phyloP scores from a whole-genome alignment of 1,139 yeast genomes.

The Yamadazyma conglobata region DNA sequence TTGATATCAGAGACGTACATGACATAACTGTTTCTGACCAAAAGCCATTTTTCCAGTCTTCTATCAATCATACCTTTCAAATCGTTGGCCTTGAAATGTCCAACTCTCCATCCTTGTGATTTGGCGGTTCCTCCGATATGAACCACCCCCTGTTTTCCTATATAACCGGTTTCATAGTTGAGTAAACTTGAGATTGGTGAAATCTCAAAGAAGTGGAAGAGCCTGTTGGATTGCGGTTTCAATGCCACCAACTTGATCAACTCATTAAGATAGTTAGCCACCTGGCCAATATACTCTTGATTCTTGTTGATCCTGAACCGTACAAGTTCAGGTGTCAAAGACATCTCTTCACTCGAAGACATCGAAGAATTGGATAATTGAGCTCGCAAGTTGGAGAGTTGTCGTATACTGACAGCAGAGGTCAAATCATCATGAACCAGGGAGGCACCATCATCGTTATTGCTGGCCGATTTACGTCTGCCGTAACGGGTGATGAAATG shows the following conservation, averaged over 20 bases:
- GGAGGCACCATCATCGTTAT: neutral
- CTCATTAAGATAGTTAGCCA: conserved; percentile 63
- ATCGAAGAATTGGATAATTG: conserved; percentile 29
- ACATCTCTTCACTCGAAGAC: conserved; percentile 19
- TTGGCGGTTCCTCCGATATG: conserved; percentile 79
- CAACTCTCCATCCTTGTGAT: conserved; percentile 94
- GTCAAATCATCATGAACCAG: conserved; percentile 6
- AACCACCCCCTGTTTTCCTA: conserved; percentile 87
- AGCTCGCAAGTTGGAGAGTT: conserved; percentile 28
- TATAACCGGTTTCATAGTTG: conserved; percentile 76
- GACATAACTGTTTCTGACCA: conserved; percentile 79
- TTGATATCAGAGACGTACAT: conserved; percentile 82
- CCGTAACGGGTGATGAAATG: conserved; percentile 5
- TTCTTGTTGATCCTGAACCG: conserved; percentile 25
- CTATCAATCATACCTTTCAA: conserved; percentile 82
- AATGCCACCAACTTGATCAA: conserved; percentile 59
- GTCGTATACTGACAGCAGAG: conserved; percentile 9
- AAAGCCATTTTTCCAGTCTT: conserved; percentile 89
- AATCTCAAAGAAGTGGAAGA: conserved; percentile 83
- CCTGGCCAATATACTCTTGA: conserved; percentile 36
- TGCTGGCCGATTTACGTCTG: neutral
- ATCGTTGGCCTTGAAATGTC: conserved; percentile 79
- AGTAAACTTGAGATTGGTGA: conserved; percentile 84
- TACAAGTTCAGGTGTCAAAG: conserved; percentile 31
- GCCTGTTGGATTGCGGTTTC: conserved; percentile 75